These are phyloP conservation scores for Fusarium dlaminii DNA, from an alignment of 2,329 filamentous ascomycete species.

Conservation along the genomic window DNA sequence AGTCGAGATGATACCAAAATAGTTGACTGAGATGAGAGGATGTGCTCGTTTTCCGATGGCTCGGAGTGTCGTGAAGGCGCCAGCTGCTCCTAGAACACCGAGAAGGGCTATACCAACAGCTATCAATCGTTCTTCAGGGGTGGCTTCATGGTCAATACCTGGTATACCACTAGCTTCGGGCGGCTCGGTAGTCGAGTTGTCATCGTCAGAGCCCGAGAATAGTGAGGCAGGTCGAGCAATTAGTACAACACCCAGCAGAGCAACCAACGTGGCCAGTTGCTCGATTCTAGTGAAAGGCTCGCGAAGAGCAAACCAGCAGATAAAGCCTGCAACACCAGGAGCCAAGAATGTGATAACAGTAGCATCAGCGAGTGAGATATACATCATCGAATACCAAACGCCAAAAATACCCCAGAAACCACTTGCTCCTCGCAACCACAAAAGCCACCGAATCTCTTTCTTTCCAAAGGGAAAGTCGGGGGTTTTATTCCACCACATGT, in stretches of 20 bases:
- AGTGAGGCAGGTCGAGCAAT: conserved; percentile 78
- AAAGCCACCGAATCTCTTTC: conserved; percentile 71
- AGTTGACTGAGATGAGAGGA: conserved; percentile 85
- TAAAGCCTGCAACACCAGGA: conserved; percentile 80
- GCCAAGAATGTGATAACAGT: conserved; percentile 90
- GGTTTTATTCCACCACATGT: conserved; percentile 77
- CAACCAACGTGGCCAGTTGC: conserved; percentile 78
- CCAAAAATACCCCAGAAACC: conserved; percentile 85
- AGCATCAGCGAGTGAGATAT: conserved; percentile 85
- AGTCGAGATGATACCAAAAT: conserved; percentile 78
- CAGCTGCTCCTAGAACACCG: conserved; percentile 79
- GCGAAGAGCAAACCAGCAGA: conserved; percentile 77
- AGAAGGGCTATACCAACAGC: conserved; percentile 78
- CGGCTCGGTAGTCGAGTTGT: conserved; percentile 31
- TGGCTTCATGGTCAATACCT: conserved; percentile 53
- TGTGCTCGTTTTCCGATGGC: conserved; percentile 84
- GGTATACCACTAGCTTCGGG: conserved; percentile 37
- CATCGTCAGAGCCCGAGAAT: conserved; percentile 49
- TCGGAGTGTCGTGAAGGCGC: conserved; percentile 78
- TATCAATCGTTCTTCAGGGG: conserved; percentile 70
- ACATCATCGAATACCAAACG: conserved; percentile 74
- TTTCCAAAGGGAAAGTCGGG: conserved; percentile 77
- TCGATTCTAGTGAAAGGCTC: conserved; percentile 84
- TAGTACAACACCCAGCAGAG: conserved; percentile 80
- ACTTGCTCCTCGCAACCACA: conserved; percentile 73